A percentile compares a stretch with the other conserved stretches of the same genome.
These are phyloP conservation scores for Thermothelomyces thermophilus DNA, from an alignment of 2,329 filamentous ascomycete species.

Conservation along the genomic window DNA sequence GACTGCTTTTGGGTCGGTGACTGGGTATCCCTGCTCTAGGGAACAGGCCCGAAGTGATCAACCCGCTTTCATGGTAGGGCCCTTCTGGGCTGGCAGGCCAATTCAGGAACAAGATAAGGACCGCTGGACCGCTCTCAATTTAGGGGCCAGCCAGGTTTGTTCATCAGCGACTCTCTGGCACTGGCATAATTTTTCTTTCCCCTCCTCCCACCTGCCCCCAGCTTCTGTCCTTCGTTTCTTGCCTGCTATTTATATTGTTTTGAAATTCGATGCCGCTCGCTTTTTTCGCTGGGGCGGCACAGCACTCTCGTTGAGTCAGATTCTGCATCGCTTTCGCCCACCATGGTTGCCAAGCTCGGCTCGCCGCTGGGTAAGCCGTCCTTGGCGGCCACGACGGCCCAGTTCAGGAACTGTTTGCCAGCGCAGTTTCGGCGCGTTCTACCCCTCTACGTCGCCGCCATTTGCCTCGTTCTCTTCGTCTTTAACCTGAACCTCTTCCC, in stretches of 20 bases:
- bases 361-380: constrained; percentile 34
- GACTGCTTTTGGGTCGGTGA: constrained; percentile 12
- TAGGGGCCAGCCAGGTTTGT: constrained; percentile 1
- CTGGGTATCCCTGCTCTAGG: constrained; percentile 11
- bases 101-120: constrained; percentile 11
- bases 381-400: constrained; percentile 33
- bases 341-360: constrained; percentile 27
- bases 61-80: constrained; percentile 4
- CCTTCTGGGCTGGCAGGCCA: constrained; percentile 1
- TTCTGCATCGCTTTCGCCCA: constrained; percentile 11
- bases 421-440: constrained; percentile 43
- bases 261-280: constrained; percentile 16
- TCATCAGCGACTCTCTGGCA: constrained; percentile 3
- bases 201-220: neutral
- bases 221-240: constrained; percentile 13
- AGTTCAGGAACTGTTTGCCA: constrained; percentile 36
- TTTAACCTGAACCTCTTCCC: constrained; percentile 39
- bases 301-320: constrained; percentile 5
- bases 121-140: constrained; percentile 8
- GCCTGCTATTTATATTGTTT: constrained; percentile 7
- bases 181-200: constrained; percentile 9
- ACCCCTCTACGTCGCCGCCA: constrained; percentile 38
- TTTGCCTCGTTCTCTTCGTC: constrained; percentile 41
- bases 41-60: constrained; percentile 5
- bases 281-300: constrained; percentile 11